phyloP scores from a whole-genome alignment of 805 yeast species.

The Ogataea trehalophila region DNA sequence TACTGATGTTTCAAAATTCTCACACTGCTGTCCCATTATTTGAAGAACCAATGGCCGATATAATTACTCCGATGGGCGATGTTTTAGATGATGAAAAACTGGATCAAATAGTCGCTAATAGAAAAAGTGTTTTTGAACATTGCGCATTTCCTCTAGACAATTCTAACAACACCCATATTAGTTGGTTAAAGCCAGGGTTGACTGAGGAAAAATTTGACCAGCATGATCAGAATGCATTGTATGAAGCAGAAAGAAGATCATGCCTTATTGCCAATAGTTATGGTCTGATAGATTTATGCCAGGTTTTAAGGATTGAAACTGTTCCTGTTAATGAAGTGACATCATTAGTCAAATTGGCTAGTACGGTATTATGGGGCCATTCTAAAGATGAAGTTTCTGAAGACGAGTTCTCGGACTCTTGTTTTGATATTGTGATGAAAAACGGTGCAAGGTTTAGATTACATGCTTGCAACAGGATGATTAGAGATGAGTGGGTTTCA shows the following conservation, averaged over 20 bases:
- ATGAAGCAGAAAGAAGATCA: slow-evolving; percentile 60
- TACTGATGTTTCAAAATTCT: slow-evolving; percentile 55
- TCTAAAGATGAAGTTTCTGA: slow-evolving; percentile 12
- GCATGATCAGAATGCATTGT: slow-evolving; percentile 54
- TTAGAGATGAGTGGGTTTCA: slow-evolving; percentile 65
- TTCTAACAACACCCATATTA: slow-evolving; percentile 45
- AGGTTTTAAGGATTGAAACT: slow-evolving; percentile 37
- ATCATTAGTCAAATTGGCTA: slow-evolving; percentile 25
- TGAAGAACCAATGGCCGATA: slow-evolving; percentile 11
- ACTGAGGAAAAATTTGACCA: slow-evolving; percentile 37
- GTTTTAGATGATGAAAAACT: slow-evolving; percentile 24
- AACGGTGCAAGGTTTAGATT: slow-evolving; percentile 45
- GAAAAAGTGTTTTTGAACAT: slow-evolving; percentile 40
- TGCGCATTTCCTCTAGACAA: slow-evolving; percentile 52
- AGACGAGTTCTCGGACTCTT: slow-evolving; percentile 36
- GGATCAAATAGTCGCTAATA: slow-evolving; percentile 11
- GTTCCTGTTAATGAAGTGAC: slow-evolving; percentile 27
- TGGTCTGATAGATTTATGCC: slow-evolving; percentile 56
- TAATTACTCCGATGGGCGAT: slow-evolving; percentile 33
- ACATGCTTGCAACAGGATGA: slow-evolving; percentile 45
- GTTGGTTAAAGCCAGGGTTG: slow-evolving; percentile 50
- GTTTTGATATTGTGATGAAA: slow-evolving; percentile 46
- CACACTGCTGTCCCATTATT: slow-evolving; percentile 59
- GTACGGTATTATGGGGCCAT: slow-evolving; percentile 28
- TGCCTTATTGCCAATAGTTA: slow-evolving; percentile 52